Evolutionary conservation across 2,329 filamentous ascomycete species (phyloP).

Genomic region (Colletotrichum viniferum): DNA sequence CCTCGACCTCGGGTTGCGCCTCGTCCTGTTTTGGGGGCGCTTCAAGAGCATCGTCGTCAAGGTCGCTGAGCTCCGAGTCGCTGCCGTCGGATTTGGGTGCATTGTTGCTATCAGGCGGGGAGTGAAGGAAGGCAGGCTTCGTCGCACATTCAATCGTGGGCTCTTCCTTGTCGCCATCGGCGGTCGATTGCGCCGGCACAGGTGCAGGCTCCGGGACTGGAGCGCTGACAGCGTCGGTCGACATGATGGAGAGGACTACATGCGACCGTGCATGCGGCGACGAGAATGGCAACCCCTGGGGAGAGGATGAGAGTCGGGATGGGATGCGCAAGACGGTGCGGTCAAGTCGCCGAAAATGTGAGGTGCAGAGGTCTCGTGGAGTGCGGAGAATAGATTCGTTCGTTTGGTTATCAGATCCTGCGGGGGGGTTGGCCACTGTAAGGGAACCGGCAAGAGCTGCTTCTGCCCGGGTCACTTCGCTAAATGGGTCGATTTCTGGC

Average conservation of each 20-base stretch:
- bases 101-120: slow-evolving; percentile 68
- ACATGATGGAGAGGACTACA: slow-evolving; percentile 56
- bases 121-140: slow-evolving; percentile 59
- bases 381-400: slow-evolving; percentile 22
- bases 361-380: slow-evolving; percentile 17
- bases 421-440: slow-evolving; percentile 22
- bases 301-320: not conserved
- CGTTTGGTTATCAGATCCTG: slow-evolving; percentile 23
- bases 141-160: slow-evolving; percentile 37
- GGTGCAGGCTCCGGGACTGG: slow-evolving; percentile 42
- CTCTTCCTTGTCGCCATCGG: slow-evolving; percentile 25
- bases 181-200: slow-evolving; percentile 24
- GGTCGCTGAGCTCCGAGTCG: slow-evolving; percentile 70
- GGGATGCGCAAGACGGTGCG: not conserved
- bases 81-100: slow-evolving; percentile 62
- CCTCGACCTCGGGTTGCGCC: slow-evolving; percentile 22
- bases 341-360: slow-evolving; percentile 19
- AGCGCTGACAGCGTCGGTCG: slow-evolving; percentile 59
- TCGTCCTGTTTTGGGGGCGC: slow-evolving; percentile 26
- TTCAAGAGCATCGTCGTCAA: slow-evolving; percentile 57
- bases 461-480: slow-evolving; percentile 9
- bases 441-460: slow-evolving; percentile 1
- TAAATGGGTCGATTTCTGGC: slow-evolving; percentile 27
- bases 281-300: not conserved
- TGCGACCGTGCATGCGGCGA: slow-evolving; percentile 37